phyloP scores from a whole-genome alignment of 768 basidiomycete species.

The Boletus tylopilopsis region DNA sequence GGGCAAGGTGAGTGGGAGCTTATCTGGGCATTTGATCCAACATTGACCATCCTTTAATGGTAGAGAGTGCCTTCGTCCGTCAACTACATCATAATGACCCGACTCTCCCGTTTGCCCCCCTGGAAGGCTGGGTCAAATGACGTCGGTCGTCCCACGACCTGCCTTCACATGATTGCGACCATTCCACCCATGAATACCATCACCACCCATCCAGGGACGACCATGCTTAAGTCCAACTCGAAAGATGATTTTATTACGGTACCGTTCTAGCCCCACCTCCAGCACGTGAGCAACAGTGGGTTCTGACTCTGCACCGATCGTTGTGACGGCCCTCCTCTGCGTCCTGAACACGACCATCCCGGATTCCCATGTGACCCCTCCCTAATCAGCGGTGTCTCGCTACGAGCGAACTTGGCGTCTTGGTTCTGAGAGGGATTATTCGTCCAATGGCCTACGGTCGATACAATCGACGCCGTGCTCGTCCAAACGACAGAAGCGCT shows the following conservation, averaged over 20 bases:
- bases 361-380: conserved; percentile 58
- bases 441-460: conserved; percentile 61
- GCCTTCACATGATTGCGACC: conserved; percentile 56
- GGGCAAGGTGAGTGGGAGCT: conserved; percentile 65
- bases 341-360: conserved; percentile 68
- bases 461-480: conserved; percentile 46
- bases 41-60: conserved; percentile 2
- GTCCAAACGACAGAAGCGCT: conserved; percentile 41
- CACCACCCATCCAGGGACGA: conserved; percentile 37
- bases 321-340: conserved; percentile 54
- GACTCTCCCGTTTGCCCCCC: neutral
- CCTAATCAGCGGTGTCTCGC: conserved; percentile 45
- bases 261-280: conserved; percentile 37
- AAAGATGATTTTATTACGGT: conserved; percentile 57
- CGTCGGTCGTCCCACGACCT: conserved; percentile 43
- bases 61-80: conserved; percentile 70
- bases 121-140: conserved; percentile 5
- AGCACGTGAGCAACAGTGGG: conserved; percentile 56
- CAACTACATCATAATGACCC: conserved; percentile 47
- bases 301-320: conserved; percentile 64
- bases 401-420: conserved; percentile 43
- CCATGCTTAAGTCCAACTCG: conserved; percentile 37
- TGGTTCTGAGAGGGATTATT: conserved; percentile 39
- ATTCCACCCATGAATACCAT: conserved; percentile 49
- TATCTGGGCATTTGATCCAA: neutral